Evolutionary conservation across 2,329 filamentous ascomycete species (phyloP), one percentile per base, ranked within the genome.

Genomic region (Sordariomycetes sp.): DNA sequence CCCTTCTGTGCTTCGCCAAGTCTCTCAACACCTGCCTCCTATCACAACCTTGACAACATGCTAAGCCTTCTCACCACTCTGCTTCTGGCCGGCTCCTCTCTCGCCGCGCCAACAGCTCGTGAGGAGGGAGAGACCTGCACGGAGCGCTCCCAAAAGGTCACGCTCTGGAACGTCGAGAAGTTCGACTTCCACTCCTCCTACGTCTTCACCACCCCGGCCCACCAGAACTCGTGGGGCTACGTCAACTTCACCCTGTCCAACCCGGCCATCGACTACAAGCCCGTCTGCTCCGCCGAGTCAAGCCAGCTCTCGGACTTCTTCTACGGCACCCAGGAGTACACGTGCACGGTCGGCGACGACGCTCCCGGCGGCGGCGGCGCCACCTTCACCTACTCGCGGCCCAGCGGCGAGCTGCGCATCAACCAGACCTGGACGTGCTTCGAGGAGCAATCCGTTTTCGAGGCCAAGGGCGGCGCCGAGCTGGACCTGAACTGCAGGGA

Each of bases 371-470:
- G 38, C 11, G 35, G 42, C 34, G 48, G 53, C 18, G 45, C 48
- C 30, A 60, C 58, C 3, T 74, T 72, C 39, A 54, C 54, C 34
- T 73, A 59, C 42, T 57, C 46, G 46, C 47, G 55, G 10, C 51
- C 61, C 4, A 43, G 43, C 19, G 46, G 49, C 6, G 39, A 50
- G 34, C 47, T 73, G 32, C 42, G 48, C 21, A 39, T 72, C 40
- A 66, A 66, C 49, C 67, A 72, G 54, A 63, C 56, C 4, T 73
- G 69, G 68, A 44, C 41, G 8, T 73, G 69, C 50, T 42, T 44
- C 29, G 60, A 63, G 20, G 61, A 68, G 38, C 48, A 48, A 21
- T 48, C 44, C 26, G 39, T 41, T 25, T 57, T 53, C 42, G 45
- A 40, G 29, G 53, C 51, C 26, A 33, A 44, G 26, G 54, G 52